These are phyloP conservation scores for Penicillium psychrosexuale DNA, from an alignment of 2,329 filamentous ascomycete species.

Conservation along the genomic window DNA sequence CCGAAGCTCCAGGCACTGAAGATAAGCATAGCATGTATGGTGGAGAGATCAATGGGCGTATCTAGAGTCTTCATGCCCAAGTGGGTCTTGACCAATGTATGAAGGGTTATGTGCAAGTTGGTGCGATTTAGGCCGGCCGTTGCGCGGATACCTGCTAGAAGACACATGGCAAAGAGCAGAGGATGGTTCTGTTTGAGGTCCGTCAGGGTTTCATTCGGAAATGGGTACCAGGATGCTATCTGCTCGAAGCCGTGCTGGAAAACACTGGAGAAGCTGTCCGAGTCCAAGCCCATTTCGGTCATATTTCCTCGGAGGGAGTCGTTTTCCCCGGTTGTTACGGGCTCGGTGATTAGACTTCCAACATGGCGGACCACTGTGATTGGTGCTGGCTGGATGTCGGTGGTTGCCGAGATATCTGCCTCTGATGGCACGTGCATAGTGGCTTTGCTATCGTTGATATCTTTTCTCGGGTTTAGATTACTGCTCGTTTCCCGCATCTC, in stretches of 20 bases:
- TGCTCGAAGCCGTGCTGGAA: slow-evolving; percentile 8
- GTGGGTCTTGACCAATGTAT: slow-evolving; percentile 9
- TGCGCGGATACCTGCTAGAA: slow-evolving; percentile 7
- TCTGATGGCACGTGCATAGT: neutral
- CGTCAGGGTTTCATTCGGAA: slow-evolving; percentile 3
- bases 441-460: slow-evolving; percentile 1
- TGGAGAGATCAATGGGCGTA: slow-evolving; percentile 6
- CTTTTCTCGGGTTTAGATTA: neutral
- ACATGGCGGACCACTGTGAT: slow-evolving; percentile 11
- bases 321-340: slow-evolving; percentile 2
- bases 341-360: slow-evolving; percentile 9
- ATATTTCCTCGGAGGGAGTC: slow-evolving; percentile 4
- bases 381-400: slow-evolving; percentile 8
- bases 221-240: slow-evolving; percentile 9
- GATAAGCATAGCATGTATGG: slow-evolving; percentile 8
- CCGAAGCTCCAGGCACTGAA: slow-evolving; percentile 10
- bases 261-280: slow-evolving; percentile 1
- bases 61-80: slow-evolving; percentile 6
- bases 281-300: slow-evolving; percentile 9
- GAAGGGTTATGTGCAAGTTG: slow-evolving; percentile 3
- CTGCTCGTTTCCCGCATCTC: neutral
- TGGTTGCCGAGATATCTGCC: neutral
- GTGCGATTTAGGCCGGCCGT: slow-evolving; percentile 7
- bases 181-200: slow-evolving; percentile 8
- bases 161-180: slow-evolving; percentile 8